Evolutionary conservation across 2,329 filamentous ascomycete species (phyloP).

Genomic region (Scytalidium lignicola): DNA sequence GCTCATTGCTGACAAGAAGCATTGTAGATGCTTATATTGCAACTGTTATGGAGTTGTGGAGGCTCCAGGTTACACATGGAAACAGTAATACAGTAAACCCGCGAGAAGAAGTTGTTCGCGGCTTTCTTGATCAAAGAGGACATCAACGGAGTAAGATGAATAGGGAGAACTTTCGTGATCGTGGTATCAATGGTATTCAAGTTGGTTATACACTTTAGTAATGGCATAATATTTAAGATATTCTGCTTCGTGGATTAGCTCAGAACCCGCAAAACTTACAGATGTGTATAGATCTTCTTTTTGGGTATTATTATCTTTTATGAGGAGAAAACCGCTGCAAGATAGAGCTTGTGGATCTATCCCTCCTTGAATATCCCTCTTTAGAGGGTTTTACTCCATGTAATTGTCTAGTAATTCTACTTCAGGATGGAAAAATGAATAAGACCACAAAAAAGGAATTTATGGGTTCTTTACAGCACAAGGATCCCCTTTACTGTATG

Average conservation of each 20-base stretch:
- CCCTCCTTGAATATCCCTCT: slow-evolving; percentile 4
- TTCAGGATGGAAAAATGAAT: slow-evolving; percentile 6
- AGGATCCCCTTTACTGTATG: slow-evolving; percentile 1
- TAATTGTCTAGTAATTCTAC: slow-evolving; percentile 3
- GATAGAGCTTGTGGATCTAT: slow-evolving; percentile 6
- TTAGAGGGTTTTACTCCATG: slow-evolving; percentile 1
- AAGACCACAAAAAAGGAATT: slow-evolving; percentile 9
- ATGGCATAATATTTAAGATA: slow-evolving; percentile 1
- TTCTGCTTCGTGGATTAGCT: slow-evolving; percentile 1
- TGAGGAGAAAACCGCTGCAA: slow-evolving; percentile 5
- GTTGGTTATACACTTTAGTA: slow-evolving; percentile 2
- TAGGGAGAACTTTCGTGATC: slow-evolving; percentile 2
- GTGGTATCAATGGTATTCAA: slow-evolving; percentile 1
- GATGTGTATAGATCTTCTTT: slow-evolving; percentile 5
- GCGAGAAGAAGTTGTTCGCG: not conserved
- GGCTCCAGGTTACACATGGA: slow-evolving; percentile 1
- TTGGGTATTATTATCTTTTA: slow-evolving; percentile 6
- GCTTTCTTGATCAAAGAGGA: slow-evolving; percentile 2
- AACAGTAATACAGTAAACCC: slow-evolving; percentile 2
- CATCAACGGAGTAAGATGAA: not conserved
- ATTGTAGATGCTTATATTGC: slow-evolving; percentile 5
- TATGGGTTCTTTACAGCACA: slow-evolving; percentile 2
- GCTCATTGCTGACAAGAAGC: not conserved
- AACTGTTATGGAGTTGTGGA: slow-evolving; percentile 4
- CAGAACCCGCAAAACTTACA: slow-evolving; percentile 4